Evolutionary conservation across 495 filamentous ascomycete species (phyloP), one percentile per base, ranked within the genome.

Genomic region (Hypoxylon intermedium): DNA sequence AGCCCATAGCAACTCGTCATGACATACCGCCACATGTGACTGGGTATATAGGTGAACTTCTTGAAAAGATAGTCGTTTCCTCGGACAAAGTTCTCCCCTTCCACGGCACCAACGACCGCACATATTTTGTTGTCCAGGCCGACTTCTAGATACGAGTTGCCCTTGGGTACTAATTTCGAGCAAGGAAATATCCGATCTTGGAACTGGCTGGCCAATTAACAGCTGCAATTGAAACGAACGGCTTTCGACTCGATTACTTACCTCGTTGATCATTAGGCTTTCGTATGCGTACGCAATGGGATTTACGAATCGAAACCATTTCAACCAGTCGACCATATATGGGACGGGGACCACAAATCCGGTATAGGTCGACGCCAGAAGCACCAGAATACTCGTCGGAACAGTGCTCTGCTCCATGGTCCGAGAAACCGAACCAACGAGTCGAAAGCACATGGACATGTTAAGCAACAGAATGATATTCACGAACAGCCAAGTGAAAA

Each of bases 1-100:
- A 86, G 7, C 68, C 84, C 40, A 82, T 72, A 60, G 88, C 82
- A 63, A 90, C 26, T 28, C 26, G 26, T 82, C 20, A 84, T 84
- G 52, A 86, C 63, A 58, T 89, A 87, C n/a, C 86, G 72, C 87
- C 87, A 90, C 23, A 87, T 76, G 60, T 90, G 83, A 31, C 64
- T 75, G 28, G 75, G 65, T 15, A 68, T 70, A 55, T 88, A 90
- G 3, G 74, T 65, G 67, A 80, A 89, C 31, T 79, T 85, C 2
- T 76, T 60, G 23, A 63, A 37, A 15, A 84, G 74, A 47, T 83
- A 88, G 21, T 74, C 70, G 33, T 70, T 75, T 24, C 85, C 83
- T n/a, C 65, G 55, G 15, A 89, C 79, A n/a, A 52, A 24, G 0
- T 58, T 13, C 0, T 70, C 63, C 13, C 84, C 86, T 24, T 78